Base-by-base conservation (phyloP, 139 green algal genomes). In the Chlamydomonas sp. region DNA sequence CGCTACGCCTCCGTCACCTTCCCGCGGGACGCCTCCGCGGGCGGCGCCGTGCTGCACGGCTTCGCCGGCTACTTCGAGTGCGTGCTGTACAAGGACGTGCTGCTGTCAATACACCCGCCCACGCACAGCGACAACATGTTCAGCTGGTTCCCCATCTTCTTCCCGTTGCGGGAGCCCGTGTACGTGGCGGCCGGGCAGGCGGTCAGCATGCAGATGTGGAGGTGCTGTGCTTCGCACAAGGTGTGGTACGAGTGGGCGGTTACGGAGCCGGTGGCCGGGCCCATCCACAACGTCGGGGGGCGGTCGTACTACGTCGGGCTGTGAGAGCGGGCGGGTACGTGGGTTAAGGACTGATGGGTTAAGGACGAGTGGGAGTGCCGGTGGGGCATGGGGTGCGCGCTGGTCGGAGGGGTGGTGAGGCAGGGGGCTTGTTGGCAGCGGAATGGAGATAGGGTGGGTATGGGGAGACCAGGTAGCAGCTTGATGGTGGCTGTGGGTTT, bases 141-240 rank as follows among this genome's bases (percentile, higher is more conserved):
- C 89, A 92, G 64, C 84, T 99, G 97, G 97, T 99, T 99, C 91
- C 96, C 98, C 63, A 99, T 99, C 90, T 99, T 96, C 92, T 99
- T 99, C 86, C 98, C 98, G 6, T 83, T 99, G 61, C 83, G 90
- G 5, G 84, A 95, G 67, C 97, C 97, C 0, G 78, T 99, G 12
- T 91, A 95, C 76, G 74, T 97, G 75, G 85, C 93, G 7, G 83
- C 94, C 5, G 96, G 94, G 2, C 66, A 76, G 0, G 18, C 77
- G 10, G 89, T 99, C 15, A 89, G 93, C 67, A 85, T 95, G 59
- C 87, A 95, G 89, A 96, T 99, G 89, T 99, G 98, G 98, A 91
- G 98, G 4, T 96, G 95, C 80, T 87, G 89, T 2, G 90, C 90
- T 3, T 5, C 86, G 1, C 95, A 96, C 88, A 98, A 98, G 91